phyloP scores from a whole-genome alignment of 768 basidiomycete genomes.

The Naganishia onofrii region DNA sequence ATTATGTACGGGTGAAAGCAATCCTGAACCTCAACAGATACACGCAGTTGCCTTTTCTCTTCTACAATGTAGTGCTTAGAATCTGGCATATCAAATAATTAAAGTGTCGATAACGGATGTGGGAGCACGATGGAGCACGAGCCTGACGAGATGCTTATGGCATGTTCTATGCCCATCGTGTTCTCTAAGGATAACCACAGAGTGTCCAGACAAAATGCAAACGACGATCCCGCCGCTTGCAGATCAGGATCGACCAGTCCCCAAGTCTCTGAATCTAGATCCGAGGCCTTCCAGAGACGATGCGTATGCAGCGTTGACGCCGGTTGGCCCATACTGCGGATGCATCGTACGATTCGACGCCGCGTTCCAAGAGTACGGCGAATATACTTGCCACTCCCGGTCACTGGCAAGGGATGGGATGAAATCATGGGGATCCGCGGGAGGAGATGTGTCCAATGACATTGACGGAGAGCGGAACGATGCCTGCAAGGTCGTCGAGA shows the following conservation, averaged over 20 bases:
- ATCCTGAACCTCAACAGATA: neutral
- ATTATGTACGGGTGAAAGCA: constrained; percentile 4
- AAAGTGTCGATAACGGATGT: too few species aligned
- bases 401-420: neutral
- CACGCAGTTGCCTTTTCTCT: neutral
- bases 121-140: too few species aligned
- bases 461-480: neutral
- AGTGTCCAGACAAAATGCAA: too few species aligned
- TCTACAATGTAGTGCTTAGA: too few species aligned
- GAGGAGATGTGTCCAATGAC: neutral
- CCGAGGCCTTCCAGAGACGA: neutral
- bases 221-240: too few species aligned
- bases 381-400: neutral
- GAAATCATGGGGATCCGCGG: neutral
- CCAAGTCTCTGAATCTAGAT: neutral
- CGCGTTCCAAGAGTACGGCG: neutral
- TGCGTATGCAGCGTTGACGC: neutral
- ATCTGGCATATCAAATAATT: too few species aligned
- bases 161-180: too few species aligned
- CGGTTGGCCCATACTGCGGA: neutral
- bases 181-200: too few species aligned
- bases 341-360: neutral
- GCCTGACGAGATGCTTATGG: too few species aligned
- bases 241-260: neutral
- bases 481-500: neutral